Percentiles rank a stretch among this genome's conserved stretches.
Conservation (phyloP, 176 grass and related monocot genomes). For the Carex parvula region DNA sequence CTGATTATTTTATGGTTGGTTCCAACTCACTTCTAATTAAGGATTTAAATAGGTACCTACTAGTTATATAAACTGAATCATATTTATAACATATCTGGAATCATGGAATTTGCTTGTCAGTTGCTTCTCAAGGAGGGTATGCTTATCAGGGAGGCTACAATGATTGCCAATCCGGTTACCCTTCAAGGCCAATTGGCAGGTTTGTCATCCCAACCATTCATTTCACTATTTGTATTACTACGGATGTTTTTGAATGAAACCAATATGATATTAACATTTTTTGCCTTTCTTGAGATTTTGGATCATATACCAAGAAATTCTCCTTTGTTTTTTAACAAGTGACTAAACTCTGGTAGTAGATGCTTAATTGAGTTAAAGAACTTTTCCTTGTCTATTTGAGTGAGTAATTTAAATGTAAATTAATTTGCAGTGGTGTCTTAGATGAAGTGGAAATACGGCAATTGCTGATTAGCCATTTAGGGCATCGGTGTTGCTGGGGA, state of each 20-base stretch:
- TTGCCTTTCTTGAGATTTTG: not conserved
- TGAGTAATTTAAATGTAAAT: not conserved
- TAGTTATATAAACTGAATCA: not conserved
- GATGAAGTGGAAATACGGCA: conserved; percentile 89
- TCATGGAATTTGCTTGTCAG: conserved; percentile 13
- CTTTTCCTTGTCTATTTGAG: not conserved
- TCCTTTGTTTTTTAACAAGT: not conserved
- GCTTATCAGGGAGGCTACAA: conserved; percentile 33
- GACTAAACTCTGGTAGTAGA: not conserved
- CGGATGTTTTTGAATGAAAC: not conserved
- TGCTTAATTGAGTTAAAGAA: not conserved
- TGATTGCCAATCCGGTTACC: conserved; percentile 45
- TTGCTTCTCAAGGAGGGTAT: conserved; percentile 52
- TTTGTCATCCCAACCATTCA: not conserved
- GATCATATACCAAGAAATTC: not conserved
- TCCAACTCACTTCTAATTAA: not conserved
- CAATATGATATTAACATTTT: not conserved
- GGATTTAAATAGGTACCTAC: not conserved
- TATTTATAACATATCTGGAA: not conserved
- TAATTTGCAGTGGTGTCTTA: conserved; percentile 47
- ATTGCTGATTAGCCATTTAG: conserved; percentile 77
- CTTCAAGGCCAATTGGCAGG: conserved; percentile 42
- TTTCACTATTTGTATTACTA: not conserved
- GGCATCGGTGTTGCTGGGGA: conserved; percentile 89
- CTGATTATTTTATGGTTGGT: not conserved